phyloP scores from a whole-genome alignment of 768 basidiomycete species.

The Exidia glandulosa region DNA sequence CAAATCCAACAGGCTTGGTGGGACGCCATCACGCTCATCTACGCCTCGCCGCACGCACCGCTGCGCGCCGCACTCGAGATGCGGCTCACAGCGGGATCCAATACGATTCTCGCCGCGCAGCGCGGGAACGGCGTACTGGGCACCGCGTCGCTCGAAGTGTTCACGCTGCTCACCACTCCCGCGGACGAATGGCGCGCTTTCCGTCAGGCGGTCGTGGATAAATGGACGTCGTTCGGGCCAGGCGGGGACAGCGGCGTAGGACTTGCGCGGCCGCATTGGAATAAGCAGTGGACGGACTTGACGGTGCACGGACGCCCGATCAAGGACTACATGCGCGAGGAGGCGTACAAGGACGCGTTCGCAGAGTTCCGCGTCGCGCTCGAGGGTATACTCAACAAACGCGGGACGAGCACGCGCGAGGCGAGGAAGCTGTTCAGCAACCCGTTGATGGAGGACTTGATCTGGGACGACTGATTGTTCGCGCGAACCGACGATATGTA shows the following conservation, averaged over 20 bases:
- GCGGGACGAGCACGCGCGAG: constrained; percentile 8
- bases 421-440: constrained; percentile 14
- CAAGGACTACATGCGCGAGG: constrained; percentile 11
- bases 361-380: constrained; percentile 12
- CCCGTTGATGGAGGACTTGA: constrained; percentile 11
- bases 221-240: constrained; percentile 2
- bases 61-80: constrained; percentile 6
- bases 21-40: constrained; percentile 7
- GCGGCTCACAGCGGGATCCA: constrained; percentile 5
- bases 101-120: constrained; percentile 4
- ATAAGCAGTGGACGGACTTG: constrained; percentile 6
- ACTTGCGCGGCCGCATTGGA: constrained; percentile 7
- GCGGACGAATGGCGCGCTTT: constrained; percentile 2
- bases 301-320: constrained; percentile 3
- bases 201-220: constrained; percentile 3
- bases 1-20: constrained; percentile 5
- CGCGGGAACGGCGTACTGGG: neutral
- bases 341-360: constrained; percentile 15
- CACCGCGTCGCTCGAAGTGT: constrained; percentile 4
- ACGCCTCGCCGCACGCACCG: constrained; percentile 2
- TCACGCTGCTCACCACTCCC: constrained; percentile 3
- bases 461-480: constrained; percentile 5
- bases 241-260: neutral
- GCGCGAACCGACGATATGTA: too few species aligned
- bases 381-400: constrained; percentile 8